These are phyloP conservation scores for Thalassiosira mediterranea DNA, from an alignment of 352 stramenopile species.

Conservation along the genomic window DNA sequence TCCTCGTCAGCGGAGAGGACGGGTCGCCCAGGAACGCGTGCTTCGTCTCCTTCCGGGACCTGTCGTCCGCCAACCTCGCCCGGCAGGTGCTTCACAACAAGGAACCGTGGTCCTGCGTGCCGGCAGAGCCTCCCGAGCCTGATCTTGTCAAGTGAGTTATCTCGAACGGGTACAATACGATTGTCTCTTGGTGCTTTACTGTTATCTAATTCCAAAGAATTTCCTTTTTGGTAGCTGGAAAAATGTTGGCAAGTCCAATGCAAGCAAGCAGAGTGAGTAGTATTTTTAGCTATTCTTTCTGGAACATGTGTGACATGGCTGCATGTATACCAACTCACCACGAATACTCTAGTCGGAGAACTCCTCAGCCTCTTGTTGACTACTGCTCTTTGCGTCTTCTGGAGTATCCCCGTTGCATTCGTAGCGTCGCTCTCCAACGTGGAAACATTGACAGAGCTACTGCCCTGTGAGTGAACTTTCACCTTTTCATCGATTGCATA, in stretches of 20 bases:
- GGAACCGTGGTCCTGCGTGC: slow-evolving; percentile 56
- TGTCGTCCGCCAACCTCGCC: slow-evolving; percentile 49
- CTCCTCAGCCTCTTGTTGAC: slow-evolving; percentile 57
- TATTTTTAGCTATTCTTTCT: no score
- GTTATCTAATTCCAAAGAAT: no score
- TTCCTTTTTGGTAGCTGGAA: no score
- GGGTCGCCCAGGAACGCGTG: slow-evolving; percentile 32
- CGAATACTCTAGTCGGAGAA: no score
- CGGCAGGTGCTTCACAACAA: slow-evolving; percentile 64
- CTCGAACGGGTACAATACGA: no score
- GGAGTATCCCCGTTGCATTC: slow-evolving; percentile 64
- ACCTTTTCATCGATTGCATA: no score
- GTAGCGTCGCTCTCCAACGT: slow-evolving; percentile 59
- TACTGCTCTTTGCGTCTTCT: slow-evolving; percentile 55
- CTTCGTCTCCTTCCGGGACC: slow-evolving; percentile 64
- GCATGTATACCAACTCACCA: no score
- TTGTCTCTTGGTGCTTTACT: no score
- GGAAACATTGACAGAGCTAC: slow-evolving; percentile 34
- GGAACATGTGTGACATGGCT: no score
- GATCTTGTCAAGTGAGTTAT: slow-evolving; percentile 53
- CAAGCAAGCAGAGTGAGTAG: slow-evolving; percentile 51
- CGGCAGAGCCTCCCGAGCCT: slow-evolving; percentile 56
- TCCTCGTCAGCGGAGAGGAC: slow-evolving; percentile 8
- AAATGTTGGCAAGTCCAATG: slow-evolving; percentile 54
- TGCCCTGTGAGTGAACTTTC: no score